These are phyloP conservation scores for Deinandra increscens DNA, from an alignment of 129 eudicot genomes.

Conservation along the genomic window DNA sequence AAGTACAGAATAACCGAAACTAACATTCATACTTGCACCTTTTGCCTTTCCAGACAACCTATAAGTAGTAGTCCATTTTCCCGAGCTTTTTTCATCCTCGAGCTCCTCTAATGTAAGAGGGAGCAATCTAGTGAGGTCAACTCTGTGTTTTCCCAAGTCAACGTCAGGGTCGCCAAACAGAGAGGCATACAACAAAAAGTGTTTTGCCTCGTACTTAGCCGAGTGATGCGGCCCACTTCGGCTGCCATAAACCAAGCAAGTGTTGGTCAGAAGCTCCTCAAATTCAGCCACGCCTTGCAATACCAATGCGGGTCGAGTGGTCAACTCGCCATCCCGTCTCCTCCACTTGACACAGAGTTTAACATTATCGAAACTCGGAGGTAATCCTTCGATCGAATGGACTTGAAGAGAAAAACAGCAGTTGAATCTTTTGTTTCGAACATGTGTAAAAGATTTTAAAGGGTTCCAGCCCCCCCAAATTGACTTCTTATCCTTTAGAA, in stretches of 20 bases:
- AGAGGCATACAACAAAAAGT: conserved; percentile 69
- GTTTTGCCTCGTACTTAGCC: conserved; percentile 83
- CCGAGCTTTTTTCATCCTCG: conserved; percentile 81
- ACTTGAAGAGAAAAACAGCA: conserved; percentile 83
- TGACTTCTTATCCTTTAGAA: conserved; percentile 64
- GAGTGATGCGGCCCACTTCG: conserved; percentile 78
- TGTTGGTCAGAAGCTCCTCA: conserved; percentile 53
- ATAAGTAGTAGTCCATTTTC: conserved; percentile 84
- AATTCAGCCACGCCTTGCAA: conserved; percentile 62
- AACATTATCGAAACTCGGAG: conserved; percentile 46
- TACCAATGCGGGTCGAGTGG: conserved; percentile 57
- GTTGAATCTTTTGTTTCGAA: conserved; percentile 60
- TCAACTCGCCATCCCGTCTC: conserved; percentile 66
- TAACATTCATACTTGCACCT: conserved; percentile 85
- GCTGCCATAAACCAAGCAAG: conserved; percentile 73
- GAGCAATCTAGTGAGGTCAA: conserved; percentile 82
- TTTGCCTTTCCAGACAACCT: conserved; percentile 69
- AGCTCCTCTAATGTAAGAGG: conserved; percentile 91
- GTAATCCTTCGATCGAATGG: conserved; percentile 70
- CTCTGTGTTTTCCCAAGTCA: conserved; percentile 87
- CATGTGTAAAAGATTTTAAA: conserved; percentile 67
- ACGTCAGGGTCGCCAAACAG: conserved; percentile 54
- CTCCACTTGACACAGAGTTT: conserved; percentile 74
- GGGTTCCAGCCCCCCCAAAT: conserved; percentile 92
- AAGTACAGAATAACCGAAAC: conserved; percentile 68